Percentiles rank a stretch among this genome's conserved stretches.
Conservation (phyloP, 805 yeast species). For the Tetrapisispora fleetii region DNA sequence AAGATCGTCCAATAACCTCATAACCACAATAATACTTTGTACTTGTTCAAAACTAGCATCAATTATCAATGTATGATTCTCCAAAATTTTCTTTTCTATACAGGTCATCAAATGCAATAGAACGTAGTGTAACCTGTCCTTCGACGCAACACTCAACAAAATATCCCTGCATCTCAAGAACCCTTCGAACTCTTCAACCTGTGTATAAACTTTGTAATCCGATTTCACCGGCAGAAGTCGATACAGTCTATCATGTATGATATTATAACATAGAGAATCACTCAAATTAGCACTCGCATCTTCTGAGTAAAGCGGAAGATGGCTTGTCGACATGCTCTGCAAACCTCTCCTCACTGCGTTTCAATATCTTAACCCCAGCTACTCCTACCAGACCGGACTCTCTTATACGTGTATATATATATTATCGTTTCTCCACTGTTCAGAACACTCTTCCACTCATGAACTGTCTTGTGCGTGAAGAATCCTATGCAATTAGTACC, state of each 20-base stretch:
- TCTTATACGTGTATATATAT: no score
- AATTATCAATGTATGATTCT: conserved; percentile 3
- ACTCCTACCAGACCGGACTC: no score
- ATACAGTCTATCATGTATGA: conserved; percentile 8
- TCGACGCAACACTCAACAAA: conserved; percentile 7
- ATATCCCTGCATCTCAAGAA: conserved; percentile 8
- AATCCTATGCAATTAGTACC: no score
- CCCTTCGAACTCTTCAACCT: conserved; percentile 12
- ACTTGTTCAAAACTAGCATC: conserved; percentile 7
- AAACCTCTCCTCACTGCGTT: no score
- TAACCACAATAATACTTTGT: conserved; percentile 29
- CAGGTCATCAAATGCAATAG: conserved; percentile 7
- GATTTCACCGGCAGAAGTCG: conserved; percentile 10
- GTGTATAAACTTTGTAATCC: conserved; percentile 4
- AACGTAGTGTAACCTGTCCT: background rate
- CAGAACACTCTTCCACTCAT: no score
- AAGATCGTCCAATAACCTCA: conserved; percentile 33
- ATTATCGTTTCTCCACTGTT: no score
- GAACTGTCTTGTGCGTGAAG: no score
- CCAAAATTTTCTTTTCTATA: conserved; percentile 6
- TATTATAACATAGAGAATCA: conserved; percentile 7
- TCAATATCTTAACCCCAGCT: no score
- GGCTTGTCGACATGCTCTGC: no score
- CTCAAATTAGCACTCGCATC: conserved; percentile 2
- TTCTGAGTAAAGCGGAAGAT: background rate